Evolutionary conservation across 768 basidiomycete species (phyloP), one percentile per base, ranked within the genome.

Genomic region (Auricularia cornea): DNA sequence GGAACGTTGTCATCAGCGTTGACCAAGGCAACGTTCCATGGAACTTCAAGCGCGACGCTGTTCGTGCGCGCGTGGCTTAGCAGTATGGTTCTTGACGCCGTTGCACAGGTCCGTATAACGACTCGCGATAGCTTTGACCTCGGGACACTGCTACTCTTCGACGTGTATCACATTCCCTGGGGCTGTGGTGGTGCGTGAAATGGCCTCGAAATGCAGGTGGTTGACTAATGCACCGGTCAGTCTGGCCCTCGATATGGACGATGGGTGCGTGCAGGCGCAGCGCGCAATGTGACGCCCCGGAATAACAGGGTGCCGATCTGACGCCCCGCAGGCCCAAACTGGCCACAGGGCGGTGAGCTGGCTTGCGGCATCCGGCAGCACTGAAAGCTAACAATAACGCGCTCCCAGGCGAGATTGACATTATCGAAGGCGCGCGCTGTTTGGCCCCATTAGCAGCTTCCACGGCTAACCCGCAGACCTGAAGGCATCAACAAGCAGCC

Each of bases 241-340:
- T 30, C 68, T 70, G 33, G 70, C 71, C 1, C 48, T 72, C 8
- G 75, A 78, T 64, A 56, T 73, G 23, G 75, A 75, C 16, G 75
- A 73, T 62, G 76, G 76, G 48, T 75, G 73, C 66, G 51, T 65
- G 64, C n/a, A n/a, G n/a, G n/a, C n/a, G 72, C 71, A 23, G 72
- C 70, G 72, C 67, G 67, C 30, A 29, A 28, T 32, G 28, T 10
- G 5, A 6, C 8, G 26, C 30, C 26, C 12, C 44, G 20, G 16
- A 18, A n/a, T n/a, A n/a, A n/a, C n/a, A n/a, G n/a, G n/a, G n/a
- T n/a, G 11, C 44, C 3, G 12, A 18, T 48, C 44, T 20, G 1
- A 29, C 14, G 6, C 23, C 5, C 6, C 54, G 28, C 54, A 57
- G 54, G 54, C 26, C 54, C 54, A 4, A 3, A 57, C 3, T 57